Conservation (phyloP, 108 stramenopile species). For the Ochromonas danica region DNA sequence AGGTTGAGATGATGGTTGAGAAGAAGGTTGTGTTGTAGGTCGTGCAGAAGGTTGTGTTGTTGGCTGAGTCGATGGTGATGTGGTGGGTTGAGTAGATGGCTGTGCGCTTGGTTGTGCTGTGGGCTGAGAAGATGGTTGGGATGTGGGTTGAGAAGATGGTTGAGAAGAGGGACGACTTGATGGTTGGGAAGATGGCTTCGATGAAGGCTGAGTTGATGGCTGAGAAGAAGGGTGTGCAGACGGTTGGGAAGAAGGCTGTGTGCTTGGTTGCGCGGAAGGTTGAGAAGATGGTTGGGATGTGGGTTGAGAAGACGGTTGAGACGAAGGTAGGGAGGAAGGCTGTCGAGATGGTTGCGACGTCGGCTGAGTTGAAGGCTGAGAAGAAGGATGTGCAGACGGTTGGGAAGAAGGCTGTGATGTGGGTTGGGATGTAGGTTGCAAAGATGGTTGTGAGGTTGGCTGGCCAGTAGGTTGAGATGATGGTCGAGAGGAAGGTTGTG, state of each 20-base stretch:
- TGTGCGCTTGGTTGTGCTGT: background rate
- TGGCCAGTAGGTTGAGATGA: background rate
- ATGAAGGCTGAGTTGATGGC: no score
- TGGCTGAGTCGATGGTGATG: background rate
- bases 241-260: no score
- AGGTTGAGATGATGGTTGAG: conserved; percentile 19
- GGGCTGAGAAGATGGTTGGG: background rate
- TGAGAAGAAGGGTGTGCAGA: no score
- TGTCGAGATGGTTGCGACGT: background rate
- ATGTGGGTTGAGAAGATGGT: background rate
- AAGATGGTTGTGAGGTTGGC: background rate
- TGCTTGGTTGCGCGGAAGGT: no score
- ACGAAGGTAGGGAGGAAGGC: background rate
- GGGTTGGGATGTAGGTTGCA: no score
- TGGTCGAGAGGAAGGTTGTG: background rate
- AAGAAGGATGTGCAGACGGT: no score
- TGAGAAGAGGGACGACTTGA: no score
- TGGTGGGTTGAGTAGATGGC: background rate
- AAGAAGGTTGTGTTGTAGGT: background rate
- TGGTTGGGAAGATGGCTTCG: background rate
- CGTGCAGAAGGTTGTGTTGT: background rate
- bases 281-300: background rate
- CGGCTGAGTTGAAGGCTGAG: background rate
- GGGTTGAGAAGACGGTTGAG: background rate
- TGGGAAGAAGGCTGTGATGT: background rate